A percentile compares a stretch with the other conserved stretches of the same genome.
Evolutionary conservation across 352 stramenopile species (phyloP).

Genomic region (Phytophthora boehmeriae): DNA sequence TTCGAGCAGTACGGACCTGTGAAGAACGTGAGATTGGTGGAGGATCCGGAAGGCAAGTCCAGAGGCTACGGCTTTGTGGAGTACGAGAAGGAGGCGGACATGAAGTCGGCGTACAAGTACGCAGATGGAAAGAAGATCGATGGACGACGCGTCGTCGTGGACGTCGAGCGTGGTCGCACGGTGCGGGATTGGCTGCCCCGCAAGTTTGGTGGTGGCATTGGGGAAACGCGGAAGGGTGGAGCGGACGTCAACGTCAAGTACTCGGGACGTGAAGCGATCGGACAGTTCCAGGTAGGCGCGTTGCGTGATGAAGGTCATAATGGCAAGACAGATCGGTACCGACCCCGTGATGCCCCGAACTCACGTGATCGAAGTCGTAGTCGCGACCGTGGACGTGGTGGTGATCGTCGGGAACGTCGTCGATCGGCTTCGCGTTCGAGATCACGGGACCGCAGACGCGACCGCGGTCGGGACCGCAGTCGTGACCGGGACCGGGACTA

Average conservation of each 20-base stretch:
- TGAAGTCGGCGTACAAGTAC: constrained; percentile 95
- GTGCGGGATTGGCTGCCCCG: constrained; percentile 96
- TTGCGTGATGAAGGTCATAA: constrained; percentile 36
- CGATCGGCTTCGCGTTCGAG: constrained; percentile 48
- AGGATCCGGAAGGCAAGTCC: constrained; percentile 91
- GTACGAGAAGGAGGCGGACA: constrained; percentile 97
- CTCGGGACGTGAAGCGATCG: constrained; percentile 61
- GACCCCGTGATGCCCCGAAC: constrained; percentile 24
- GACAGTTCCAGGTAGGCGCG: constrained; percentile 40
- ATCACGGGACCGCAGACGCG: constrained; percentile 29
- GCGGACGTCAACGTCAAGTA: constrained; percentile 88
- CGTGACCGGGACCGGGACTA: constrained; percentile 35
- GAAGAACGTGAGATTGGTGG: constrained; percentile 89
- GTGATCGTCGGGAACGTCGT: constrained; percentile 25
- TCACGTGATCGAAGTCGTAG: constrained; percentile 42
- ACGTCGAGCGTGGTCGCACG: constrained; percentile 98
- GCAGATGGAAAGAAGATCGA: constrained; percentile 97
- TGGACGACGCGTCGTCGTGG: constrained; percentile 95
- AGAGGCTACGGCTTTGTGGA: constrained; percentile 98
- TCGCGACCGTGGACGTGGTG: constrained; percentile 42
- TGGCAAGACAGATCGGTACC: constrained; percentile 38
- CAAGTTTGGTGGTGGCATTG: constrained; percentile 94
- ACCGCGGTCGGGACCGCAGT: constrained; percentile 24
- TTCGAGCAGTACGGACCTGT: constrained; percentile 96
- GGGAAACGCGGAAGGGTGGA: constrained; percentile 83